Conservation (phyloP, 768 basidiomycete genomes). For the Porphyrellus cyaneotinctus region DNA sequence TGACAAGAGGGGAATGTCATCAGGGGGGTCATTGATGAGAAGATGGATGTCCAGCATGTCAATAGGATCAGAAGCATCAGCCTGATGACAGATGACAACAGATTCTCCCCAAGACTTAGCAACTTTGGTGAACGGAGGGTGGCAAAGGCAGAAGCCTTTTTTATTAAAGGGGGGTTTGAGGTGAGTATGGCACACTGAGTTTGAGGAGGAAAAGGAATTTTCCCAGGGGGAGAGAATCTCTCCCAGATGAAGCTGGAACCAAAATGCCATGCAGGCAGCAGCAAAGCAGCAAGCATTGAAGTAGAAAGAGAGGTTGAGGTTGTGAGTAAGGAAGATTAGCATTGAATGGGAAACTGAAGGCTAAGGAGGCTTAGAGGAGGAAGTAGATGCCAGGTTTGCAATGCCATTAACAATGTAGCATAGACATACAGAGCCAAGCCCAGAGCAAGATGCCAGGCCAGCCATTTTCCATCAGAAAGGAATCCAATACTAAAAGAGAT, state of each 20-base stretch:
- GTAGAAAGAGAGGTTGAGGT: neutral
- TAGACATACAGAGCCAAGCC: neutral
- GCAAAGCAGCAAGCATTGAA: neutral
- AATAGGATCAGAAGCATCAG: no score
- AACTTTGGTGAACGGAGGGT: slow-evolving; percentile 16
- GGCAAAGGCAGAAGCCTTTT: neutral
- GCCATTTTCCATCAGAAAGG: slow-evolving; percentile 32
- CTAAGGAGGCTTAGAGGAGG: neutral
- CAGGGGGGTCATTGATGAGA: no score
- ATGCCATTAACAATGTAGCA: no score
- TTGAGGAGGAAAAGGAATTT: neutral
- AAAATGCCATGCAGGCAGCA: neutral
- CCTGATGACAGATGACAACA: slow-evolving; percentile 33
- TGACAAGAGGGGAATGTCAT: no score
- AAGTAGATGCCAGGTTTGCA: no score
- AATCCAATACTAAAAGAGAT: slow-evolving; percentile 26
- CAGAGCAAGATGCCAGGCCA: slow-evolving; percentile 36
- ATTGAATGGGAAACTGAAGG: neutral
- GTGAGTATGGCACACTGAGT: neutral
- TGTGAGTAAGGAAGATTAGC: neutral
- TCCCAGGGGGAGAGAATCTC: neutral
- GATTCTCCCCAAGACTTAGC: slow-evolving; percentile 26
- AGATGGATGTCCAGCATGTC: no score
- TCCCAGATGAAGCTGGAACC: neutral
- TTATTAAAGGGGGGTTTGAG: neutral